Conservation (phyloP, 345 rosid species). For the Populus deltoides region DNA sequence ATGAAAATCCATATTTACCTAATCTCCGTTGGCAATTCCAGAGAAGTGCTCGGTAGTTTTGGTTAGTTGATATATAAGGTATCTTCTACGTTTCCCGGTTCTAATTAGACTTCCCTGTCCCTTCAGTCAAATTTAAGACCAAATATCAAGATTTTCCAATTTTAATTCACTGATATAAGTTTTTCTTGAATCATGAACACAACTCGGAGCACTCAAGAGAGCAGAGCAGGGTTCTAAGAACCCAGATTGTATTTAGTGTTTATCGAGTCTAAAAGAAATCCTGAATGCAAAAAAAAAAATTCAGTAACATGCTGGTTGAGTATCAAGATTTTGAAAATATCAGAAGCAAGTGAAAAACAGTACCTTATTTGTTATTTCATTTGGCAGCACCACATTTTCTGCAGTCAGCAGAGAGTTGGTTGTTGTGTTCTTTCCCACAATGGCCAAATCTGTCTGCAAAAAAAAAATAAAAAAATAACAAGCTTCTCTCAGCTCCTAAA, state of each 20-base stretch:
- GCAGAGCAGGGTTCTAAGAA: neutral
- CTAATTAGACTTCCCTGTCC: neutral
- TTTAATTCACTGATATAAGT: neutral
- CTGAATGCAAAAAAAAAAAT: neutral
- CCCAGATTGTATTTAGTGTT: neutral
- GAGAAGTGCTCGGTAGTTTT: neutral
- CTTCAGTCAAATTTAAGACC: neutral
- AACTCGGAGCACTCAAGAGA: neutral
- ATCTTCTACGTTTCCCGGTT: neutral
- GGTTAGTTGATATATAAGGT: neutral
- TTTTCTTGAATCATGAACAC: neutral
- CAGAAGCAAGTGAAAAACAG: neutral
- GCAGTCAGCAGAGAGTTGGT: conserved; percentile 23
- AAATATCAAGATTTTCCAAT: neutral
- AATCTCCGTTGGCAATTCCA: neutral
- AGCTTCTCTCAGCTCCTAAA: neutral
- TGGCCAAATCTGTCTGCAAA: conserved; percentile 33
- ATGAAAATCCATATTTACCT: neutral
- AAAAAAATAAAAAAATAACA: neutral
- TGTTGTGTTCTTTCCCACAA: conserved; percentile 20
- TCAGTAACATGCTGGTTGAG: neutral
- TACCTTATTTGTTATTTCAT: conserved; percentile 40
- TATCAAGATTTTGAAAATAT: neutral
- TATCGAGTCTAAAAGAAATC: neutral
- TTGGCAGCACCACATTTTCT: conserved; percentile 24